phyloP scores from a whole-genome alignment of 371 early-diverging fungal genomes.

The Agmasoma carcini region DNA sequence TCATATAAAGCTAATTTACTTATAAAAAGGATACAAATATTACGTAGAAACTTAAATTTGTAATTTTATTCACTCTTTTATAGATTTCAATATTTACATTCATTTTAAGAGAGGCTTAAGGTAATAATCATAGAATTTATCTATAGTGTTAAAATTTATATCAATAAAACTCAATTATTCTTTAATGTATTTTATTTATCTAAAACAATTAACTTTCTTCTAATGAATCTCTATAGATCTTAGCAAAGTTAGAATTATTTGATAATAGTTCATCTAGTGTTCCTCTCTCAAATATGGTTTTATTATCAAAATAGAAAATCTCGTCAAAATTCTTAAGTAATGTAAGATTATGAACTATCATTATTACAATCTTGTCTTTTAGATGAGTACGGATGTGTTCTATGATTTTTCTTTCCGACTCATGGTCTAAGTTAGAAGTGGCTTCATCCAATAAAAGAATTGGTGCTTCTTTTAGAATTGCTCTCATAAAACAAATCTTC shows the following conservation, averaged over 20 bases:
- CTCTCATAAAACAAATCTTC: slow-evolving; percentile 60
- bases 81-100: too few species aligned
- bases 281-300: slow-evolving; percentile 19
- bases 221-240: slow-evolving; percentile 4
- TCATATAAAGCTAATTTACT: too few species aligned
- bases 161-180: too few species aligned
- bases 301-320: slow-evolving; percentile 52
- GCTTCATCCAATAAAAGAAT: slow-evolving; percentile 56
- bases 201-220: neutral
- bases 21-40: too few species aligned
- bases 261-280: neutral
- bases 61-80: too few species aligned
- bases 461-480: slow-evolving; percentile 55
- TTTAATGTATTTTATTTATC: too few species aligned
- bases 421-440: slow-evolving; percentile 56
- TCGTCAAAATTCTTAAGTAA: slow-evolving; percentile 59
- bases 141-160: too few species aligned
- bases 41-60: too few species aligned
- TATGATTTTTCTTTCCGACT: slow-evolving; percentile 72
- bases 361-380: slow-evolving; percentile 62
- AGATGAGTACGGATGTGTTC: slow-evolving; percentile 62
- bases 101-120: too few species aligned
- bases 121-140: too few species aligned
- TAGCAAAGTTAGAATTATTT: neutral
- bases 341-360: slow-evolving; percentile 73